Base-by-base conservation (phyloP, 2,329 filamentous ascomycete genomes). In the Sporothrix sp. region DNA sequence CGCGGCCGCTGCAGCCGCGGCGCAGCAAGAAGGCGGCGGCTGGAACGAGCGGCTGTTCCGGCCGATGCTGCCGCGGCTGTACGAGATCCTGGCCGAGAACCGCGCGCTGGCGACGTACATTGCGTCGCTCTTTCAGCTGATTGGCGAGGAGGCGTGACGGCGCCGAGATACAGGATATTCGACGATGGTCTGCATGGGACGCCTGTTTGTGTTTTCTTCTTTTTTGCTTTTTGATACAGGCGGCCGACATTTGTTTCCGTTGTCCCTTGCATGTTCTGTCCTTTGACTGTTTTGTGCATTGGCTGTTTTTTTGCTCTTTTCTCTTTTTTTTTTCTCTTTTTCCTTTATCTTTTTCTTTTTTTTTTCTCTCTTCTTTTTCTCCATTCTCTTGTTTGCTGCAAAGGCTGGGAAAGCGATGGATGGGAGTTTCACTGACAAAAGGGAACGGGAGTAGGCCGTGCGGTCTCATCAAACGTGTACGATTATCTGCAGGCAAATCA, bases 21-120 rank as follows among this genome's bases (percentile, higher is more conserved):
- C n/a, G n/a, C n/a, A n/a, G n/a, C 51, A 47, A 32, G 51, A 50
- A 52, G 68, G 69, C 39, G 71, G 74, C 43, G 76, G 79, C 2
- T 85, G 80, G 79, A 84, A 85, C 53, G 79, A 84, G 62, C 70
- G 68, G 52, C 68, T 87, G 25, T 88, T 88, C 66, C 75, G 80
- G 40, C 79, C 81, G 0, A 73, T 84, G 48, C 71, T 81, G 61
- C 72, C 77, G 10, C 76, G 81, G 32, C 66, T 87, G 18, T 85
- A 79, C 60, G 83, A 84, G 63, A 75, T 87, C 38, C 75, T 86
- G 68, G 77, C 81, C 28, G 80, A 87, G 63, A 88, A 88, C 57
- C 72, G 71, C 63, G 71, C 74, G 51, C 63, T 84, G 67, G 78
- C 63, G 39, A 58, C 60, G 30, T 62, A 66, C 48, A 56, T 68